Conservation (phyloP, 441 rosid species). For the Pelargonium australe region DNA sequence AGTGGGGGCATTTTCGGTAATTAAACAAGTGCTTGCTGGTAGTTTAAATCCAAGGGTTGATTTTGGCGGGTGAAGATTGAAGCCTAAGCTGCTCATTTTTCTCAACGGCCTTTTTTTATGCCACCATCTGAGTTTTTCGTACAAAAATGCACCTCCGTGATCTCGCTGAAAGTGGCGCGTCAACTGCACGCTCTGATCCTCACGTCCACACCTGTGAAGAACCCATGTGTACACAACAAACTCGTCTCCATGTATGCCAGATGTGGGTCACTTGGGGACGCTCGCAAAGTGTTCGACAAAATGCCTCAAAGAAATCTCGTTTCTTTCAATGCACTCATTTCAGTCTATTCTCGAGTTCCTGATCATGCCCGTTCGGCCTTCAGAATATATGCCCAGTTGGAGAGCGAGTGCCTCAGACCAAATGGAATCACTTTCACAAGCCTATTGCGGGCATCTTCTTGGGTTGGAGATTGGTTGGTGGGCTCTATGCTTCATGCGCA, state of each 20-base stretch:
- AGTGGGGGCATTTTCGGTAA: not conserved
- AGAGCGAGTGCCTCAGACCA: slow-evolving; percentile 42
- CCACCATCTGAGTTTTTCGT: slow-evolving; percentile 34
- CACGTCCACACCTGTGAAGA: slow-evolving; percentile 11
- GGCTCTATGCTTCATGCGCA: slow-evolving; percentile 54
- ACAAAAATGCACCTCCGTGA: slow-evolving; percentile 48
- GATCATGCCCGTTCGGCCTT: slow-evolving; percentile 29
- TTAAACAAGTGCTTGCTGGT: not conserved
- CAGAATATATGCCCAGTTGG: slow-evolving; percentile 35
- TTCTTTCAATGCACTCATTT: slow-evolving; percentile 56
- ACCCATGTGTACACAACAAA: slow-evolving; percentile 59
- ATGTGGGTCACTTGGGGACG: slow-evolving; percentile 46
- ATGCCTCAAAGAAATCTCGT: slow-evolving; percentile 62
- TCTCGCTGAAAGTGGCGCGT: slow-evolving; percentile 46
- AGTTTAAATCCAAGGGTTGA: not conserved
- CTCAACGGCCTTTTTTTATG: slow-evolving; percentile 20
- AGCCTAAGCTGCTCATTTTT: not conserved
- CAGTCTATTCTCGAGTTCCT: slow-evolving; percentile 55
- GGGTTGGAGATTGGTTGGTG: slow-evolving; percentile 39
- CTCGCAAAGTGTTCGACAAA: slow-evolving; percentile 56
- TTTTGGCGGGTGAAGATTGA: slow-evolving; percentile 14
- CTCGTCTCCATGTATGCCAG: slow-evolving; percentile 57
- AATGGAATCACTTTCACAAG: slow-evolving; percentile 66
- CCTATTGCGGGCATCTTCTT: slow-evolving; percentile 51
- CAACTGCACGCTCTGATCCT: slow-evolving; percentile 65